Percentiles rank a stretch among this genome's conserved stretches.
These are phyloP conservation scores for Epichloe brachyelytri DNA, from an alignment of 2,329 filamentous ascomycete genomes.

Conservation along the genomic window DNA sequence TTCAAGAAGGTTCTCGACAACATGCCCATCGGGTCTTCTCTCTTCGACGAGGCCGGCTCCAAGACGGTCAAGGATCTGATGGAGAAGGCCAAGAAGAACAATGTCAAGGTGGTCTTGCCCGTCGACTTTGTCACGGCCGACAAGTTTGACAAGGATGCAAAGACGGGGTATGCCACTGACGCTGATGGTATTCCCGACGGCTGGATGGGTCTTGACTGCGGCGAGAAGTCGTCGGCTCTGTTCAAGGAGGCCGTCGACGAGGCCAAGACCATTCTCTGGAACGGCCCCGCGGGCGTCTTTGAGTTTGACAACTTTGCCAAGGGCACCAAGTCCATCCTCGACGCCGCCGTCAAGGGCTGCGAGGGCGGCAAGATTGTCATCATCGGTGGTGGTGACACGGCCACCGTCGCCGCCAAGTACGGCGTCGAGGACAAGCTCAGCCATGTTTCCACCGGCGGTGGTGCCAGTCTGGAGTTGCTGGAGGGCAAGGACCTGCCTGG, in stretches of 20 bases:
- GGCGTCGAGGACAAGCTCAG: slow-evolving; percentile 91
- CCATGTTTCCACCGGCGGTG: slow-evolving; percentile 94
- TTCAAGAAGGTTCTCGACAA: slow-evolving; percentile 98
- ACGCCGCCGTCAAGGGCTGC: slow-evolving; percentile 72
- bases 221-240: slow-evolving; percentile 73
- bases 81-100: slow-evolving; percentile 93
- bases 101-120: slow-evolving; percentile 88
- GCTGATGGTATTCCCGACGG: slow-evolving; percentile 84
- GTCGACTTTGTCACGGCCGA: slow-evolving; percentile 93
- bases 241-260: slow-evolving; percentile 80
- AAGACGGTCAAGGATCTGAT: slow-evolving; percentile 82
- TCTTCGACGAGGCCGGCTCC: slow-evolving; percentile 89
- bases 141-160: slow-evolving; percentile 81
- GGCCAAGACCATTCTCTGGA: slow-evolving; percentile 96
- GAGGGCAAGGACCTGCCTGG: slow-evolving; percentile 97
- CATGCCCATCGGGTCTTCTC: slow-evolving; percentile 76
- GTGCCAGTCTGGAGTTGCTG: slow-evolving; percentile 87
- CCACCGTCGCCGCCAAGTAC: slow-evolving; percentile 96
- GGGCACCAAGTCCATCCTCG: slow-evolving; percentile 84
- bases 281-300: slow-evolving; percentile 93
- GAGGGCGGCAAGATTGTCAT: slow-evolving; percentile 79
- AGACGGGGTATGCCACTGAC: slow-evolving; percentile 71
- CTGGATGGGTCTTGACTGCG: slow-evolving; percentile 96
- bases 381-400: slow-evolving; percentile 95
- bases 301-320: slow-evolving; percentile 91